A percentile compares a stretch with the other conserved stretches of the same genome.
These are phyloP conservation scores for Metroxylon sagu DNA, from an alignment of 176 grass and related monocot genomes.

Conservation along the genomic window DNA sequence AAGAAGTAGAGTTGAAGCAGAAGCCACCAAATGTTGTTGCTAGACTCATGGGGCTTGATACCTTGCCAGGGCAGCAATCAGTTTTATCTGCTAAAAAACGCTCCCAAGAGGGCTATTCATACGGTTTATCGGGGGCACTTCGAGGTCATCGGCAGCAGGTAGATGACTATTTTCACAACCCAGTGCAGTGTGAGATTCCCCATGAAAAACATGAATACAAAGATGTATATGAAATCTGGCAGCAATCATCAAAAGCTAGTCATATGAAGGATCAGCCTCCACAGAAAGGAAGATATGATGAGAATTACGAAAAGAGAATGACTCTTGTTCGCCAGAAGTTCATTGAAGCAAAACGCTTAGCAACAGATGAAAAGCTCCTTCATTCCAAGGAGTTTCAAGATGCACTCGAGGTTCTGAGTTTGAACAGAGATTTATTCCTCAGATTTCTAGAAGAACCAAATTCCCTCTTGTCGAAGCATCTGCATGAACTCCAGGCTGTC, in stretches of 20 bases:
- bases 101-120: conserved; percentile 17
- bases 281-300: conserved; percentile 23
- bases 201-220: conserved; percentile 6
- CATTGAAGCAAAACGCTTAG: conserved; percentile 75
- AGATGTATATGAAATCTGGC: conserved; percentile 22
- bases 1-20: conserved; percentile 40
- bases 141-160: conserved; percentile 40
- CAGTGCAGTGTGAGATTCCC: conserved; percentile 1
- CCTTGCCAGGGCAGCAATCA: conserved; percentile 33
- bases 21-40: conserved; percentile 71
- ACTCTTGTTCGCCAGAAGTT: conserved; percentile 74
- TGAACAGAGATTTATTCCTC: conserved; percentile 84
- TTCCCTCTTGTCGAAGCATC: conserved; percentile 44
- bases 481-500: conserved; percentile 26
- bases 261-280: conserved; percentile 19
- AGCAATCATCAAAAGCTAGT: conserved; percentile 18
- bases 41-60: conserved; percentile 80
- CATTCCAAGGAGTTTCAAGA: conserved; percentile 93
- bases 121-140: conserved; percentile 17
- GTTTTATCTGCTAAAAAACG: conserved; percentile 10
- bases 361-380: conserved; percentile 71
- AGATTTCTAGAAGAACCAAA: conserved; percentile 86
- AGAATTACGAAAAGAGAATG: conserved; percentile 69
- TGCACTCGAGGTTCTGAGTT: conserved; percentile 82
- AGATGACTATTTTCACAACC: conserved; percentile 25